Evolutionary conservation across 2,329 filamentous ascomycete genomes (phyloP).

Genomic region (Alternaria longipes): DNA sequence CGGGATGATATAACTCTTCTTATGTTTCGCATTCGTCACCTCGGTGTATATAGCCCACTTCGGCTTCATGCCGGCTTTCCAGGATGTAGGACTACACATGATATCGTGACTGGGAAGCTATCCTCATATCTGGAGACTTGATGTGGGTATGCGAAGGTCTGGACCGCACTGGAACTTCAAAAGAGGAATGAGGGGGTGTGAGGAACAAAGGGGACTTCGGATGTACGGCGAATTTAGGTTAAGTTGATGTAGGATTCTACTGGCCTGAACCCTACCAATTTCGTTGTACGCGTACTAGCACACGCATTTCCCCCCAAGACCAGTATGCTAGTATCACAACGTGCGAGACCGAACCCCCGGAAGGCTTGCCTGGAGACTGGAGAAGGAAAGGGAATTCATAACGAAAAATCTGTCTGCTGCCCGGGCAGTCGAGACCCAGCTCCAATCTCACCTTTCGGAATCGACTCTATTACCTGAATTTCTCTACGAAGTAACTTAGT

Average conservation of each 20-base stretch:
- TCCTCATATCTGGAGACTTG: neutral
- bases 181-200: neutral
- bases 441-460: neutral
- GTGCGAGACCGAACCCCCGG: neutral
- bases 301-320: neutral
- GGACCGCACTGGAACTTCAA: slow-evolving; percentile 3
- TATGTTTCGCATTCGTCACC: neutral
- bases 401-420: neutral
- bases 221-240: slow-evolving; percentile 1
- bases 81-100: neutral
- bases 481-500: neutral
- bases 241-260: slow-evolving; percentile 1
- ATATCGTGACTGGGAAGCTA: neutral
- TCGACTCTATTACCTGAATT: neutral
- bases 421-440: neutral
- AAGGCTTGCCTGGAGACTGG: neutral
- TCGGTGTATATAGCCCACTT: neutral
- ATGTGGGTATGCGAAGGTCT: slow-evolving; percentile 7
- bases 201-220: neutral
- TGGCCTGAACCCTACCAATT: slow-evolving; percentile 2
- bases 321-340: neutral
- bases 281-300: neutral
- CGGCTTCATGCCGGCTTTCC: slow-evolving; percentile 6
- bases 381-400: neutral
- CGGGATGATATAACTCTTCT: neutral